Evolutionary conservation across 2,329 filamentous ascomycete genomes (phyloP).

Genomic region (Colletotrichum orchidophilum): DNA sequence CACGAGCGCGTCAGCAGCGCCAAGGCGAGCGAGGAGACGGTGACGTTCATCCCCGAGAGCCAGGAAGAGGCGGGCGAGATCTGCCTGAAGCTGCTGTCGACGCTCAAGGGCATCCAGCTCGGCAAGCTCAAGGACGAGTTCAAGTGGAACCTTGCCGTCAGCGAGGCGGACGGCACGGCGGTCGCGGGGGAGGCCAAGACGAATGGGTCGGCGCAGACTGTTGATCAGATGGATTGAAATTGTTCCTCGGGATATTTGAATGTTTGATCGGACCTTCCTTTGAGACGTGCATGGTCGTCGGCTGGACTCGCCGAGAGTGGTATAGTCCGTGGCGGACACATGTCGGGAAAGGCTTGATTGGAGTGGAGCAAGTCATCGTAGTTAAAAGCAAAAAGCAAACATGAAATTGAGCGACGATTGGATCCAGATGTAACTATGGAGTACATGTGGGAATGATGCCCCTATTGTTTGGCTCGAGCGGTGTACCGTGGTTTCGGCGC

Average conservation of each 20-base stretch:
- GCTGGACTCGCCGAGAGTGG: background rate
- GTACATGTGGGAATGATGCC: background rate
- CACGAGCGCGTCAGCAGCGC: slow-evolving; percentile 50
- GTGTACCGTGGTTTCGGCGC: background rate
- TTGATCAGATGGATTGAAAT: slow-evolving; percentile 45
- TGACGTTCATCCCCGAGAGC: slow-evolving; percentile 63
- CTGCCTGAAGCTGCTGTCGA: slow-evolving; percentile 76
- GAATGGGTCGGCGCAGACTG: slow-evolving; percentile 37
- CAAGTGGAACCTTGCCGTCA: slow-evolving; percentile 71
- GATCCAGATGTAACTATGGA: background rate
- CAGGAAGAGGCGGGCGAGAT: slow-evolving; percentile 77
- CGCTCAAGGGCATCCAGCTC: slow-evolving; percentile 86
- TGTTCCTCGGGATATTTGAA: background rate
- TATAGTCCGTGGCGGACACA: background rate
- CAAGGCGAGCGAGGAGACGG: slow-evolving; percentile 55
- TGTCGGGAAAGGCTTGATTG: background rate
- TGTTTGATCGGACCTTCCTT: background rate
- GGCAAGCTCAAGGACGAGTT: slow-evolving; percentile 82
- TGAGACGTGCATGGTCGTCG: background rate
- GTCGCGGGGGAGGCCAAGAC: slow-evolving; percentile 42
- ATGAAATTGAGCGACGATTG: background rate
- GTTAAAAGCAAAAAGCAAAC: slow-evolving; percentile 5
- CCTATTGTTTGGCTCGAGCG: background rate
- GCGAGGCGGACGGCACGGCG: slow-evolving; percentile 54
- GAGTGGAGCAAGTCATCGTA: slow-evolving; percentile 2